Conservation (phyloP, 371 early-diverging fungal genomes). For the Lichtheimia corymbifera region DNA sequence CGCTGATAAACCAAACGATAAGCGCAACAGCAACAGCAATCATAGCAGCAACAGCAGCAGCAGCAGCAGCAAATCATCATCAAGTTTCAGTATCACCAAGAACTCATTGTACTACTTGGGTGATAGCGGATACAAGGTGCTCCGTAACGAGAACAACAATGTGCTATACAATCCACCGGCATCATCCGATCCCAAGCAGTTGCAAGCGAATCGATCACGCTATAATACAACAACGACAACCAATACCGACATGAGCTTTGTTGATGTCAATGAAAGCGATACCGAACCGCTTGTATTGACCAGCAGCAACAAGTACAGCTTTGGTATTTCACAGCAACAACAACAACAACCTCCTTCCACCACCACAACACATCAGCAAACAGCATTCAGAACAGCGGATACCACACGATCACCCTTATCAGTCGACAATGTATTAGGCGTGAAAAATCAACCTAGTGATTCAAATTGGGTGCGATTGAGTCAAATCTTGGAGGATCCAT, state of each 20-base stretch:
- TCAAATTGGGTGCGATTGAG: slow-evolving; percentile 56
- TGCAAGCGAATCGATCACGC: too few relatives aligned
- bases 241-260: too few relatives aligned
- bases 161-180: slow-evolving; percentile 19
- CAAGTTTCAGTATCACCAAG: slow-evolving; percentile 38
- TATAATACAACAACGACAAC: too few relatives aligned
- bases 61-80: slow-evolving; percentile 4
- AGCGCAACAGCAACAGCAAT: slow-evolving; percentile 30
- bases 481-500: slow-evolving; percentile 56
- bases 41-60: slow-evolving; percentile 19
- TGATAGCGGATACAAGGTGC: slow-evolving; percentile 45
- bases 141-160: slow-evolving; percentile 46
- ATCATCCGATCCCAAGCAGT: slow-evolving; percentile 75
- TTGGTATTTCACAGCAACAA: too few relatives aligned
- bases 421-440: neutral
- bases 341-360: slow-evolving; percentile 60
- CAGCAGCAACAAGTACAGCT: too few relatives aligned
- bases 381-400: neutral
- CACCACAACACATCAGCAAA: slow-evolving; percentile 62
- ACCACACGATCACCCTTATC: neutral
- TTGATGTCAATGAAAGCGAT: too few relatives aligned
- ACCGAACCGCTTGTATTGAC: too few relatives aligned
- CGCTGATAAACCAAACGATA: slow-evolving; percentile 48
- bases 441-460: slow-evolving; percentile 28
- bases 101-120: slow-evolving; percentile 62